Conservation (phyloP, 2,329 filamentous ascomycete genomes). For the Fusarium pilosicola region DNA sequence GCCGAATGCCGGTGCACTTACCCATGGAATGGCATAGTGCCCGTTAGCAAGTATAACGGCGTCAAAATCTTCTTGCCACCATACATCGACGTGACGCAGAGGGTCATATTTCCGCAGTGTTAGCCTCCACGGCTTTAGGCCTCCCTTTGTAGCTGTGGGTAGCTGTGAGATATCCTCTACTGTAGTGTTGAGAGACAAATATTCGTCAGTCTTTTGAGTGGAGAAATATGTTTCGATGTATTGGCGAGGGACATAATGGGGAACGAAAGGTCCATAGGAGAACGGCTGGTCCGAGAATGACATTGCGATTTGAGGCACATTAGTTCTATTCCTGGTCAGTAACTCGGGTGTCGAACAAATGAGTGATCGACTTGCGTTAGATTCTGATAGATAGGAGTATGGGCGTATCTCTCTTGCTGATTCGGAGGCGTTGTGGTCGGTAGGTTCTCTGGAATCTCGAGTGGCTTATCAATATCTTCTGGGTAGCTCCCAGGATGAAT, state of each 20-base stretch:
- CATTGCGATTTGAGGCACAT: conserved; percentile 67
- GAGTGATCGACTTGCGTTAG: conserved; percentile 55
- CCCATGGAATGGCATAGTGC: conserved; percentile 57
- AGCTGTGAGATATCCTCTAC: conserved; percentile 59
- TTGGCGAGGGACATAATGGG: conserved; percentile 64
- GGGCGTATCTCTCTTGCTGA: conserved; percentile 55
- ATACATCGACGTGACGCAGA: conserved; percentile 56
- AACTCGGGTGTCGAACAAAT: neutral
- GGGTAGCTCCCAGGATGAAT: conserved; percentile 57
- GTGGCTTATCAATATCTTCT: conserved; percentile 56
- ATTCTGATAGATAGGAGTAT: conserved; percentile 62
- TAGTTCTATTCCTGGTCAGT: conserved; percentile 52
- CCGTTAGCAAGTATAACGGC: conserved; percentile 57
- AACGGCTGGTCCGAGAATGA: conserved; percentile 63
- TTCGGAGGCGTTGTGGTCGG: conserved; percentile 54
- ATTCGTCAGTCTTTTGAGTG: conserved; percentile 56
- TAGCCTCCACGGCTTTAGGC: conserved; percentile 55
- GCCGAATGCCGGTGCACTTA: conserved; percentile 40
- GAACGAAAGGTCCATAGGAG: conserved; percentile 65
- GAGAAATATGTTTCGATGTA: conserved; percentile 68
- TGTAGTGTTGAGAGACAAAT: conserved; percentile 61
- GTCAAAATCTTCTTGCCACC: conserved; percentile 64
- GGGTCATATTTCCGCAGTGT: conserved; percentile 59
- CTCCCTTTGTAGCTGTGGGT: neutral
- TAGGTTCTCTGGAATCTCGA: conserved; percentile 56